Percentiles rank a stretch among this genome's conserved stretches.
phyloP scores from a whole-genome alignment of 148 eudicot genomes.

The Rhododendron ovatum region DNA sequence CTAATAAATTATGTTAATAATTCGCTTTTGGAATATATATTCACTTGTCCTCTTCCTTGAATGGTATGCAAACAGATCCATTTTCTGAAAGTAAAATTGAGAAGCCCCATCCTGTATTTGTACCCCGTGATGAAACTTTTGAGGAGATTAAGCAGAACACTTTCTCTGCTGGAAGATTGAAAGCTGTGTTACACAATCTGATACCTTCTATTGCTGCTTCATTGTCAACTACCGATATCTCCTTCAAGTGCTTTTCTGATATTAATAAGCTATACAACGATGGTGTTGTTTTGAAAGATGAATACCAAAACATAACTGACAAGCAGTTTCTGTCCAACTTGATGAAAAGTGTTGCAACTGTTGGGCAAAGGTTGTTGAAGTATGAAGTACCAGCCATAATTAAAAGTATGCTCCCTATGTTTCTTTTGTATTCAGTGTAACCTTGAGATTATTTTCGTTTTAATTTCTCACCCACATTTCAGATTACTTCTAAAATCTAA shows the following conservation, averaged over 20 bases:
- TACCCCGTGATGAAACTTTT: slow-evolving; percentile 87
- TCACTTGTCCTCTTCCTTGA: not conserved
- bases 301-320: slow-evolving; percentile 18
- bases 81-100: slow-evolving; percentile 53
- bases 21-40: not conserved
- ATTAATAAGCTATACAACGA: slow-evolving; percentile 74
- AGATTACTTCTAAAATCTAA: not conserved
- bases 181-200: slow-evolving; percentile 75
- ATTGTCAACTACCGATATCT: slow-evolving; percentile 56
- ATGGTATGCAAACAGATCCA: slow-evolving; percentile 41
- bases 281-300: slow-evolving; percentile 52
- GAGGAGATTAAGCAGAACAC: slow-evolving; percentile 78
- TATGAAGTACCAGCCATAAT: slow-evolving; percentile 70
- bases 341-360: slow-evolving; percentile 30
- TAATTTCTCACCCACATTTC: not conserved
- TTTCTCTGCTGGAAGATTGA: slow-evolving; percentile 66
- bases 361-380: slow-evolving; percentile 53
- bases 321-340: slow-evolving; percentile 21
- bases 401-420: slow-evolving; percentile 40
- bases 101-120: slow-evolving; percentile 70
- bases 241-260: slow-evolving; percentile 69
- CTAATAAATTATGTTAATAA: not conserved
- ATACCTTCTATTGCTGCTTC: slow-evolving; percentile 61
- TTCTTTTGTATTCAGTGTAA: not conserved
- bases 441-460: not conserved